Conservation (phyloP, 176 grass and related monocot genomes). For the Aegilops bicornis region DNA sequence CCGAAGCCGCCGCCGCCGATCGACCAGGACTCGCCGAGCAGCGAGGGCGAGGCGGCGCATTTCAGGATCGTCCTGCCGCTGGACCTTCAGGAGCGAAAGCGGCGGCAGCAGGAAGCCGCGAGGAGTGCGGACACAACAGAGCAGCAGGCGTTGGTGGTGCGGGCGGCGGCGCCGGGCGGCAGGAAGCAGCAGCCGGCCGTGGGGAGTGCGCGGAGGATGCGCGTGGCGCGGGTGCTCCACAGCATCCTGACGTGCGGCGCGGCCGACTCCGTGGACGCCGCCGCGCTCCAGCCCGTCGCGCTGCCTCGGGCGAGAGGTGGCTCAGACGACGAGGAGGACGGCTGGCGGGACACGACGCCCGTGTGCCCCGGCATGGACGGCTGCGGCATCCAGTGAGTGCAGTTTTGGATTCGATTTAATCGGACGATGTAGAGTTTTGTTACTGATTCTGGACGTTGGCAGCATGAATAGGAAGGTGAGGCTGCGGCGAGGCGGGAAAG, state of each 20-base stretch:
- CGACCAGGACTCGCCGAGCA: constrained; percentile 26
- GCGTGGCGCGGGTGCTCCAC: constrained; percentile 38
- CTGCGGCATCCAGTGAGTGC: constrained; percentile 46
- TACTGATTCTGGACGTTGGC: neutral
- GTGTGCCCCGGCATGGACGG: constrained; percentile 50
- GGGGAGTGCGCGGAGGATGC: constrained; percentile 28
- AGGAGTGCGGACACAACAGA: neutral
- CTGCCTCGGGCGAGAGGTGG: neutral
- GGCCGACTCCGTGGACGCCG: constrained; percentile 28
- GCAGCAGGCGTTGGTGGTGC: neutral
- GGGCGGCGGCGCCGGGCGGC: neutral
- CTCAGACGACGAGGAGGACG: neutral
- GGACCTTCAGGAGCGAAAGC: neutral
- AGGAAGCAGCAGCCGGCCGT: neutral
- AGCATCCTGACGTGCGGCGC: constrained; percentile 47
- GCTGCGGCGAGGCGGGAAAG: constrained; percentile 34
- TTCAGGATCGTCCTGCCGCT: constrained; percentile 19
- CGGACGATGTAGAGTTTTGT: neutral
- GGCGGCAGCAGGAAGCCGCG: neutral
- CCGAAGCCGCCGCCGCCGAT: constrained; percentile 1
- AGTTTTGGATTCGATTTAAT: neutral
- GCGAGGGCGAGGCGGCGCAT: neutral
- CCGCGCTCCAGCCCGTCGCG: constrained; percentile 32
- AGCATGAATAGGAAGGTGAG: constrained; percentile 37
- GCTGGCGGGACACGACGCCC: constrained; percentile 23